A percentile compares a stretch with the other conserved stretches of the same genome.
Conservation (phyloP, 257 asterid genomes). For the Petrea volubilis region DNA sequence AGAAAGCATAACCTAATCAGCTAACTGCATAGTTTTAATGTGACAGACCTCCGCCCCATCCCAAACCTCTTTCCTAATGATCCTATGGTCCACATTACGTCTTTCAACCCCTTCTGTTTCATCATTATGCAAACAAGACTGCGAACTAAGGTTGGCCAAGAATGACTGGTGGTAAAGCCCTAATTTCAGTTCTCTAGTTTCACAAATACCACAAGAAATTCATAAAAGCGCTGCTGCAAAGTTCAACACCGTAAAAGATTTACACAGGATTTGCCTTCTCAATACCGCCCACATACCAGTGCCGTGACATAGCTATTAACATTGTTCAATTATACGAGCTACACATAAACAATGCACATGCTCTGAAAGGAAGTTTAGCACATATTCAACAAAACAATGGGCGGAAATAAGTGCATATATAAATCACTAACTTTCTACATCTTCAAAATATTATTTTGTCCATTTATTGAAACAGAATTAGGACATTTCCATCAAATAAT, state of each 20-base stretch:
- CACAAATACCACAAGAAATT: not conserved
- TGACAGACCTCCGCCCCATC: no score
- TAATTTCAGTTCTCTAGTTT: not conserved
- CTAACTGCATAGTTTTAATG: no score
- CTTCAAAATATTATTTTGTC: not conserved
- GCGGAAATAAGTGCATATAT: not conserved
- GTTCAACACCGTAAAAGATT: not conserved
- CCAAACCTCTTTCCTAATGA: no score
- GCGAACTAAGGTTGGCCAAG: not conserved
- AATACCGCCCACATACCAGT: not conserved
- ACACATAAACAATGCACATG: not conserved
- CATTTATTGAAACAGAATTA: not conserved
- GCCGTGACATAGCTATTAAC: not conserved
- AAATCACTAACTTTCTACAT: not conserved
- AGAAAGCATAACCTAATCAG: no score
- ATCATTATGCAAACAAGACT: not conserved
- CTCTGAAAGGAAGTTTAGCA: not conserved
- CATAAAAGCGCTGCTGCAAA: not conserved
- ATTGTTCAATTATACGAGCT: not conserved
- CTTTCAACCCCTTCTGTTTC: not conserved
- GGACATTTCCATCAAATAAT: not conserved
- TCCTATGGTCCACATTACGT: not conserved
- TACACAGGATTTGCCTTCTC: not conserved
- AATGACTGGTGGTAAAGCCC: not conserved
- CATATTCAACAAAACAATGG: not conserved